Percentiles rank a stretch among this genome's conserved stretches.
These are phyloP conservation scores for Pichia californica DNA, from an alignment of 805 yeast species.

Conservation along the genomic window DNA sequence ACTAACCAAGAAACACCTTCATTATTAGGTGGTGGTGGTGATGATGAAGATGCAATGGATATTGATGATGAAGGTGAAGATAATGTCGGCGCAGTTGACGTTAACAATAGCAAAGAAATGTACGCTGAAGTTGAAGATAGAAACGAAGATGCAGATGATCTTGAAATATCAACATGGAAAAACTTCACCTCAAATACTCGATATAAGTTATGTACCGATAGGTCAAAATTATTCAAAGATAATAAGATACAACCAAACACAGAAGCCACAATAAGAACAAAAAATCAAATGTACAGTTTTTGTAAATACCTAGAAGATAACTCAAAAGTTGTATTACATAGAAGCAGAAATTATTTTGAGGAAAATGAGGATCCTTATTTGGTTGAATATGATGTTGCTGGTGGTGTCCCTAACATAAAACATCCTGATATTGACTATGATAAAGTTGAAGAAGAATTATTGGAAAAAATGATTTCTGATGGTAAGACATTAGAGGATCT, in stretches of 20 bases:
- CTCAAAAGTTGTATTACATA: slow-evolving; percentile 27
- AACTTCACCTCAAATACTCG: slow-evolving; percentile 72
- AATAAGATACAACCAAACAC: slow-evolving; percentile 57
- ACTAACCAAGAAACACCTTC: not conserved
- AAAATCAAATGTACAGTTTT: slow-evolving; percentile 61
- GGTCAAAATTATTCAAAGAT: slow-evolving; percentile 61
- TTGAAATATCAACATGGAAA: slow-evolving; percentile 80
- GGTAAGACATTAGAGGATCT: slow-evolving; percentile 30
- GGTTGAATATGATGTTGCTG: slow-evolving; percentile 77
- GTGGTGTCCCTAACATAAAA: slow-evolving; percentile 65
- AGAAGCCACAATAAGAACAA: slow-evolving; percentile 60
- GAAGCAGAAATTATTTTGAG: slow-evolving; percentile 32
- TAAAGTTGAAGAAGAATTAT: slow-evolving; percentile 37
- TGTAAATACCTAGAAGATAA: slow-evolving; percentile 38
- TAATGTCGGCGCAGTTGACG: slow-evolving; percentile 11
- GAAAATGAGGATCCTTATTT: slow-evolving; percentile 60
- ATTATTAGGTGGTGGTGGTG: not conserved
- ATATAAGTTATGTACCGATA: slow-evolving; percentile 62
- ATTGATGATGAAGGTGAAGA: slow-evolving; percentile 25
- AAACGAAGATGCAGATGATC: slow-evolving; percentile 36
- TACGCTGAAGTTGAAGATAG: slow-evolving; percentile 14
- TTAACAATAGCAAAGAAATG: slow-evolving; percentile 23
- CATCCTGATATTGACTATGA: slow-evolving; percentile 47
- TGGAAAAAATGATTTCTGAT: slow-evolving; percentile 30
- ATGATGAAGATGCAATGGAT: slow-evolving; percentile 5